Conservation (phyloP, 225 moss, liverwort and hornwort species). For the Sphagnum tenellum region DNA sequence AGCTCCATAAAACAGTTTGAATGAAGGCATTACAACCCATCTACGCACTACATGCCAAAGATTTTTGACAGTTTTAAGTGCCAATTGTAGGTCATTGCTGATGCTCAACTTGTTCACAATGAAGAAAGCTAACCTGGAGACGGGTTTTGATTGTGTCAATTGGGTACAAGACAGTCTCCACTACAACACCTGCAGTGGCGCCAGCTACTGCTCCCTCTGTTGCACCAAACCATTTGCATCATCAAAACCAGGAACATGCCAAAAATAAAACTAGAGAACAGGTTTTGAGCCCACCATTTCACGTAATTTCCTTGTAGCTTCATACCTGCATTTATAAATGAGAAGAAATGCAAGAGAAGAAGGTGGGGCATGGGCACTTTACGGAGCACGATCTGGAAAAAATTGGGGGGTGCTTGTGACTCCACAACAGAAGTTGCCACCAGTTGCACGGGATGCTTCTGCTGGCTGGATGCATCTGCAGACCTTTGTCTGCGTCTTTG, state of each 20-base stretch:
- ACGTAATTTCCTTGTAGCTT: neutral
- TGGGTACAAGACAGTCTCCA: slow-evolving; percentile 88
- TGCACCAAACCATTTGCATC: neutral
- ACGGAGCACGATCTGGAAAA: slow-evolving; percentile 46
- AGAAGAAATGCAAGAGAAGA: neutral
- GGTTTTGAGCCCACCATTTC: neutral
- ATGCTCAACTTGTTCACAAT: neutral
- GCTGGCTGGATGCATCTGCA: slow-evolving; percentile 10
- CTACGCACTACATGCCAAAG: no score
- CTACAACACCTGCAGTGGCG: slow-evolving; percentile 87
- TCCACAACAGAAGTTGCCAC: slow-evolving; percentile 37
- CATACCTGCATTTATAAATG: neutral
- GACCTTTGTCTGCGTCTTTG: slow-evolving; percentile 26
- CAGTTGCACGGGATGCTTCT: slow-evolving; percentile 28
- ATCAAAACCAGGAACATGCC: slow-evolving; percentile 1
- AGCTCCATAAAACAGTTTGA: neutral
- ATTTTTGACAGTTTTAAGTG: no score
- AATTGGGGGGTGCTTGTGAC: slow-evolving; percentile 34
- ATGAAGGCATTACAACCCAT: no score
- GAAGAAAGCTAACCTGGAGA: slow-evolving; percentile 54
- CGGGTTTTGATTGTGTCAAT: slow-evolving; percentile 99
- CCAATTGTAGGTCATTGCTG: neutral
- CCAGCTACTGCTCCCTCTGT: slow-evolving; percentile 95
- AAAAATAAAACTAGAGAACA: neutral
- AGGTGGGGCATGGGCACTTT: slow-evolving; percentile 3